phyloP scores from a whole-genome alignment of 306 rosid genomes.

The Comarum palustre region DNA sequence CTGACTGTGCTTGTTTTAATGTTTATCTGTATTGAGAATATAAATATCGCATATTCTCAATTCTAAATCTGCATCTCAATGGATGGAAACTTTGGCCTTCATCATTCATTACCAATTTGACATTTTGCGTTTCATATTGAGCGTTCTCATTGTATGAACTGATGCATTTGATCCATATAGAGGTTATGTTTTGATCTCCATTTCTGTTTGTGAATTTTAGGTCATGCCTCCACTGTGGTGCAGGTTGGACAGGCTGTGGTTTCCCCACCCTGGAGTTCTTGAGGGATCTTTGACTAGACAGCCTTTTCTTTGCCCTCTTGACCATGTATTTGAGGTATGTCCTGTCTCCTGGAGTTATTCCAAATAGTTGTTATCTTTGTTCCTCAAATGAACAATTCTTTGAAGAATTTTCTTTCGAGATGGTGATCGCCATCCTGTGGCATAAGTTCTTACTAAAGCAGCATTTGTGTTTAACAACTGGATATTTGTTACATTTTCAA shows the following conservation, averaged over 20 bases:
- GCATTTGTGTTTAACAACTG: conserved; percentile 9
- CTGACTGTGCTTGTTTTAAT: neutral
- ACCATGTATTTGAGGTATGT: conserved; percentile 95
- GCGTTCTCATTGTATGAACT: neutral
- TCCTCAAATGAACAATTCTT: neutral
- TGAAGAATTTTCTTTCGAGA: neutral
- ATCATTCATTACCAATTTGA: neutral
- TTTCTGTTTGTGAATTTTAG: conserved; percentile 40
- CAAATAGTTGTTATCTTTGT: conserved; percentile 9
- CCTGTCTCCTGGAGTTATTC: conserved; percentile 18
- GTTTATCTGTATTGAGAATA: neutral
- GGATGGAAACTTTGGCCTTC: neutral
- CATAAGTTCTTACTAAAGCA: neutral
- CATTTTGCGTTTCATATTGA: neutral
- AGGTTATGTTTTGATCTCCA: conserved; percentile 27
- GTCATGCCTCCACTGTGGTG: conserved; percentile 99
- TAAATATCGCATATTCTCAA: neutral
- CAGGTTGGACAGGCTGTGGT: conserved; percentile 96
- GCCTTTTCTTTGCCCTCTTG: conserved; percentile 93
- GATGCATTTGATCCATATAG: conserved; percentile 19
- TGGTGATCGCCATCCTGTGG: neutral
- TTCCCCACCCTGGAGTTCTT: conserved; percentile 88
- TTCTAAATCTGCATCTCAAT: conserved; percentile 4
- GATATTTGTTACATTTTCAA: neutral
- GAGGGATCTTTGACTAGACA: conserved; percentile 87